Conservation (phyloP, 2,329 filamentous ascomycete species). For the Ophiocordyceps robertsii region DNA sequence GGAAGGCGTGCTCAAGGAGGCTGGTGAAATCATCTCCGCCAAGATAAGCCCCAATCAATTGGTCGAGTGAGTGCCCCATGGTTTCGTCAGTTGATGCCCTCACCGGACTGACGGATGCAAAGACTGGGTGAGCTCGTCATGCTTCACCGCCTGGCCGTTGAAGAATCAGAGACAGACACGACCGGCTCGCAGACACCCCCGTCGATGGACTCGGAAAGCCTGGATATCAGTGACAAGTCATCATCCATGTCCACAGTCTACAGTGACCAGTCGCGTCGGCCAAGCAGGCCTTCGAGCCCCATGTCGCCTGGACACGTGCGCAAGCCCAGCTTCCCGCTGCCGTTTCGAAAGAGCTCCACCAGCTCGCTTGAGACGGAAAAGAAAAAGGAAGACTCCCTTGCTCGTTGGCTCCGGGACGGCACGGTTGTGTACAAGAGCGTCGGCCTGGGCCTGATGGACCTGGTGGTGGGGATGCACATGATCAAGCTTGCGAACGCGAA, state of each 20-base stretch:
- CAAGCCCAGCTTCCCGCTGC: constrained; percentile 18
- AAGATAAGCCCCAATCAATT: constrained; percentile 60
- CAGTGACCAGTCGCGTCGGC: constrained; percentile 12
- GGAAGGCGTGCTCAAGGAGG: constrained; percentile 66
- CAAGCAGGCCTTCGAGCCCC: constrained; percentile 18
- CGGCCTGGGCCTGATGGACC: constrained; percentile 52
- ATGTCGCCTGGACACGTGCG: constrained; percentile 13
- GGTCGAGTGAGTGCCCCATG: constrained; percentile 49
- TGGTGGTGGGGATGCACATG: constrained; percentile 46
- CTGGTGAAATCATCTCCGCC: constrained; percentile 75
- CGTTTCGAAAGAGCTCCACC: constrained; percentile 15
- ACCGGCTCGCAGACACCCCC: constrained; percentile 13
- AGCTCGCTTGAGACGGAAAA: constrained; percentile 22
- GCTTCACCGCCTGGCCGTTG: constrained; percentile 33
- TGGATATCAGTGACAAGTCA: constrained; percentile 18
- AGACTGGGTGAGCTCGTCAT: constrained; percentile 67
- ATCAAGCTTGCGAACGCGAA: constrained; percentile 41
- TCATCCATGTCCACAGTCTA: constrained; percentile 29
- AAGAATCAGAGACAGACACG: constrained; percentile 23
- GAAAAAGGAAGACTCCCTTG: constrained; percentile 34
- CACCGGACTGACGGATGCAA: background rate
- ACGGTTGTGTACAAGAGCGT: constrained; percentile 60
- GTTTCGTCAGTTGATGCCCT: background rate
- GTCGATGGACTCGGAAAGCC: constrained; percentile 4
- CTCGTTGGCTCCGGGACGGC: constrained; percentile 43